A percentile compares a stretch with the other conserved stretches of the same genome.
Conservation (phyloP, 371 early-diverging fungal species). For the Zychaea mexicana region DNA sequence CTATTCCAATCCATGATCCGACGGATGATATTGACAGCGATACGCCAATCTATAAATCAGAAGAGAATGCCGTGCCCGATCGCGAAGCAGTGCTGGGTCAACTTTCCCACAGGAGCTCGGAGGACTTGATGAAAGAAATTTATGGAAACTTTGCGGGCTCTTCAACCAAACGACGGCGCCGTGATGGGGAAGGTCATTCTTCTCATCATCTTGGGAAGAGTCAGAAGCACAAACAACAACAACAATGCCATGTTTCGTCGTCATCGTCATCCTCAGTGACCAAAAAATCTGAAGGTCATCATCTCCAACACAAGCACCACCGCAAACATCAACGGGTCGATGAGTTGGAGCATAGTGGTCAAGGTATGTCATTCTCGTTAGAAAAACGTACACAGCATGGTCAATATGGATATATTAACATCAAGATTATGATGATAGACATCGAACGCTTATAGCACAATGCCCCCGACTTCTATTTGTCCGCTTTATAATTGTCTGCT, state of each 20-base stretch:
- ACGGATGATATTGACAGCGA: conserved; percentile 51
- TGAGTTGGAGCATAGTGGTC: too few relatives aligned
- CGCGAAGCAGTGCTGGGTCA: conserved; percentile 33
- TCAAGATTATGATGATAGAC: background rate
- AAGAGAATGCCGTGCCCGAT: conserved; percentile 26
- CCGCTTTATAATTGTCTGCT: background rate
- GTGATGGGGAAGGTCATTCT: too few relatives aligned
- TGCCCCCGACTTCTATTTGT: too few relatives aligned
- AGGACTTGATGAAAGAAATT: conserved; percentile 48
- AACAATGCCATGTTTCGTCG: too few relatives aligned
- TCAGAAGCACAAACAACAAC: background rate
- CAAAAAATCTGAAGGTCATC: too few relatives aligned
- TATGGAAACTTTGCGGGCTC: conserved; percentile 33
- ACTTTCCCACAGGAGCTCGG: conserved; percentile 40
- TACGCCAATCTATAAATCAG: conserved; percentile 46
- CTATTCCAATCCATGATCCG: conserved; percentile 51
- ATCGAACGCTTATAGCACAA: background rate
- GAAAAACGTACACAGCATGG: too few relatives aligned
- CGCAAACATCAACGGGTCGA: background rate
- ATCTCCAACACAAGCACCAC: too few relatives aligned
- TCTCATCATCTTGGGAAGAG: too few relatives aligned
- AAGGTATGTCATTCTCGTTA: background rate
- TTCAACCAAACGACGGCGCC: background rate
- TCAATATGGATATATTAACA: too few relatives aligned
- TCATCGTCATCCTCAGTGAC: too few relatives aligned